phyloP scores from a whole-genome alignment of 73 alveolate genomes.

The Paramecium tetraurelia region DNA sequence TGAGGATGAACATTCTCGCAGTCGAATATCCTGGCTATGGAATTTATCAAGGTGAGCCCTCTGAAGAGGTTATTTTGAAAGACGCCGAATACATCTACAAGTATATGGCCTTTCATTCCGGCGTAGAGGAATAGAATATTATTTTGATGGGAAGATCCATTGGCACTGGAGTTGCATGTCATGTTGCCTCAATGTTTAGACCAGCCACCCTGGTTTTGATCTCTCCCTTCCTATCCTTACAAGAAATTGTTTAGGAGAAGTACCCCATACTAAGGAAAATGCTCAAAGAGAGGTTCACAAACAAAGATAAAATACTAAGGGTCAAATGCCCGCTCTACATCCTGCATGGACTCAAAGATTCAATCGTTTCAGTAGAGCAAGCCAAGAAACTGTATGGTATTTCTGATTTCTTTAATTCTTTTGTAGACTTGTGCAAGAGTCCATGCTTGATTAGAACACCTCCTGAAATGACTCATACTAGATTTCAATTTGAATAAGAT shows the following conservation, averaged over 20 bases:
- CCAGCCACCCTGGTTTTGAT: neutral
- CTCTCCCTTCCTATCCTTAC: conserved; percentile 3
- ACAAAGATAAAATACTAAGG: neutral
- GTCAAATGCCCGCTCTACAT: neutral
- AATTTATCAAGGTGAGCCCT: conserved; percentile 45
- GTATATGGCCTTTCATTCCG: conserved; percentile 10
- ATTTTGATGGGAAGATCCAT: conserved; percentile 54
- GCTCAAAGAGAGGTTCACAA: neutral
- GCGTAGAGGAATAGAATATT: conserved; percentile 35
- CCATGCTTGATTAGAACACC: conserved; percentile 4
- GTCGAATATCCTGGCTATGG: conserved; percentile 66
- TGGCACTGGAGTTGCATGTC: conserved; percentile 63
- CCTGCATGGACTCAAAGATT: neutral
- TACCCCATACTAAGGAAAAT: neutral
- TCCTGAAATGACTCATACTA: conserved; percentile 27
- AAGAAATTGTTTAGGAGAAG: neutral
- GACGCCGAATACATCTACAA: conserved; percentile 45
- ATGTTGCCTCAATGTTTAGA: conserved; percentile 42
- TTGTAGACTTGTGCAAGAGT: neutral
- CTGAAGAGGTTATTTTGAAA: conserved; percentile 25
- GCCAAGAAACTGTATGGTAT: neutral
- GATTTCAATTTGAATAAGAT: conserved; percentile 14
- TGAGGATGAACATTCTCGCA: conserved; percentile 31
- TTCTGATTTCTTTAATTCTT: neutral
- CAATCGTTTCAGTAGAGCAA: neutral